phyloP scores from a whole-genome alignment of 768 basidiomycete species.

The Gymnopilus junonius region DNA sequence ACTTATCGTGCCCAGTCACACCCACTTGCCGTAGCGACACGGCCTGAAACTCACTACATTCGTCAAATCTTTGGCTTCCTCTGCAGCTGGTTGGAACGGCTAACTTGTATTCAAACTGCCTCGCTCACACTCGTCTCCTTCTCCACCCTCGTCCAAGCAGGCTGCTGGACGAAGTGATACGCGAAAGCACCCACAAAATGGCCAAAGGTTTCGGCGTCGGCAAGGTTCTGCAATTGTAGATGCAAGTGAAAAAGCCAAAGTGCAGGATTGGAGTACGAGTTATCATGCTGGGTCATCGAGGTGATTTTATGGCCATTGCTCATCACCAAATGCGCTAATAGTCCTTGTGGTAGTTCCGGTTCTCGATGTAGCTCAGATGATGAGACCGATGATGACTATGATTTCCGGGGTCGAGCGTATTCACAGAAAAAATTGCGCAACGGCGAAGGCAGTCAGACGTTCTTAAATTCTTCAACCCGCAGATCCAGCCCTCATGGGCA shows the following conservation, averaged over 20 bases:
- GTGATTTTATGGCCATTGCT: conserved; percentile 35
- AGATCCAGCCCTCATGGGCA: conserved; percentile 35
- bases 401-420: conserved; percentile 48
- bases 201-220: conserved; percentile 39
- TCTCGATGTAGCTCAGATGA: conserved; percentile 57
- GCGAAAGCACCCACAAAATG: conserved; percentile 41
- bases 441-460: conserved; percentile 27
- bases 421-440: conserved; percentile 24
- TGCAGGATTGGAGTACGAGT: conserved; percentile 80
- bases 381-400: conserved; percentile 53
- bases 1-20: conserved; percentile 13
- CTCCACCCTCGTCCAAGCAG: conserved; percentile 65
- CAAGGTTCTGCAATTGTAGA: conserved; percentile 35
- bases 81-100: not conserved
- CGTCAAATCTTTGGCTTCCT: not conserved
- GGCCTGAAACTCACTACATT: not conserved
- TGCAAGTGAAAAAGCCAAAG: conserved; percentile 27
- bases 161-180: conserved; percentile 53
- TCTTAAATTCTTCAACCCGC: conserved; percentile 31
- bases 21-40: not conserved
- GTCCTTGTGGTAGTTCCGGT: conserved; percentile 43
- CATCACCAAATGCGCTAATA: not conserved
- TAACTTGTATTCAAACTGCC: conserved; percentile 61
- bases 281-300: conserved; percentile 87
- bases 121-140: conserved; percentile 80